Evolutionary conservation across 78 protist genomes (phyloP).

Genomic region (Dictyostelium capitatum): DNA sequence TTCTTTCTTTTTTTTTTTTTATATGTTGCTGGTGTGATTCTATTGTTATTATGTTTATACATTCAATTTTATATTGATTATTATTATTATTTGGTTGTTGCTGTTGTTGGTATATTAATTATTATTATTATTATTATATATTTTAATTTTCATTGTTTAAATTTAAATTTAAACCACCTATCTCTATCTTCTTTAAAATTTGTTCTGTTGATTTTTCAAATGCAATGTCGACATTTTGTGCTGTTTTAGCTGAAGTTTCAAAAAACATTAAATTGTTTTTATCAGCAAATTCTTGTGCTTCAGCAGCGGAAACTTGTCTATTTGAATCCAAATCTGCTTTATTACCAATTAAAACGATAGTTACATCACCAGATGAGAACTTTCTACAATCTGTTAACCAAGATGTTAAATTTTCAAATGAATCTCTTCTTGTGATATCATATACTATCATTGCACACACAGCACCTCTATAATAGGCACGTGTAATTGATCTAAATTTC

Average conservation of each 20-base stretch:
- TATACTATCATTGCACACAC: slow-evolving; percentile 90
- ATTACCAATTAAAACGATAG: slow-evolving; percentile 98
- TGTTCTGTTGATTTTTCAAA: slow-evolving; percentile 60
- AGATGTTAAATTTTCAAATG: slow-evolving; percentile 95
- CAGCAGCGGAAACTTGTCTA: slow-evolving; percentile 87
- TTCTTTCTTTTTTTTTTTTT: no score
- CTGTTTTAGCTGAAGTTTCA: slow-evolving; percentile 98
- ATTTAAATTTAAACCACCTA: background rate
- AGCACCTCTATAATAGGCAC: slow-evolving; percentile 99
- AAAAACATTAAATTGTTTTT: slow-evolving; percentile 93
- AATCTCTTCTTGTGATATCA: slow-evolving; percentile 93
- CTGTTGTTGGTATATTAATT: no score
- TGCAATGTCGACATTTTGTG: slow-evolving; percentile 95
- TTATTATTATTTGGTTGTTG: background rate
- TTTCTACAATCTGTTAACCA: slow-evolving; percentile 95
- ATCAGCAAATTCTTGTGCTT: slow-evolving; percentile 81
- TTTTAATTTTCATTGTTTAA: background rate
- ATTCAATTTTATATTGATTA: background rate
- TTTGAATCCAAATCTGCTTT: slow-evolving; percentile 93
- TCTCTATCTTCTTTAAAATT: slow-evolving; percentile 28
- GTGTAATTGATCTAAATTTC: slow-evolving; percentile 98
- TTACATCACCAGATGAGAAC: slow-evolving; percentile 91
- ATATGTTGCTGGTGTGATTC: background rate
- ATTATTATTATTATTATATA: no score
- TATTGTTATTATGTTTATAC: background rate